phyloP scores from a whole-genome alignment of 2,329 filamentous ascomycete genomes.

The Didymella glomerata region DNA sequence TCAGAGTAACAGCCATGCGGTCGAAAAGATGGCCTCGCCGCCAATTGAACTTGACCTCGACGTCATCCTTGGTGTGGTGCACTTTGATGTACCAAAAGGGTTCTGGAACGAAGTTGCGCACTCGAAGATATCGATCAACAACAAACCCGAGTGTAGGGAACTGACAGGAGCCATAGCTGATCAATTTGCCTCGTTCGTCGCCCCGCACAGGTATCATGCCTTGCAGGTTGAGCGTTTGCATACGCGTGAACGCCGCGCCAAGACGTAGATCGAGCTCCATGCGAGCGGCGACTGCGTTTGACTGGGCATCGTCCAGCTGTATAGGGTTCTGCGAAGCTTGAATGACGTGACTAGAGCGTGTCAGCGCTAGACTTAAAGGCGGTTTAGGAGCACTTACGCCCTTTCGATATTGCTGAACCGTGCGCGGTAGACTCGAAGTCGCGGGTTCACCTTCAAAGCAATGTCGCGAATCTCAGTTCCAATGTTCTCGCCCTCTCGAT shows the following conservation, averaged over 20 bases:
- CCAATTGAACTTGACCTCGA: conserved; percentile 87
- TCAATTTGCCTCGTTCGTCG: conserved; percentile 65
- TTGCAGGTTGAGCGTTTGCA: conserved; percentile 82
- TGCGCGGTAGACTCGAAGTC: conserved; percentile 82
- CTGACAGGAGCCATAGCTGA: conserved; percentile 96
- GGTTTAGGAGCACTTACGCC: conserved; percentile 65
- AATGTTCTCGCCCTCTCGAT: conserved; percentile 96
- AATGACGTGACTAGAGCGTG: conserved; percentile 75
- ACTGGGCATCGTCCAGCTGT: conserved; percentile 82
- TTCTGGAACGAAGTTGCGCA: conserved; percentile 92
- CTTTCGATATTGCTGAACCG: conserved; percentile 95
- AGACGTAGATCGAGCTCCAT: conserved; percentile 93
- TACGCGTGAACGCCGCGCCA: conserved; percentile 89
- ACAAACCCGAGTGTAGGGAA: conserved; percentile 97
- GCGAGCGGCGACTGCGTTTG: conserved; percentile 84
- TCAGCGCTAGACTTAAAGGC: background rate
- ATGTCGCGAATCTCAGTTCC: conserved; percentile 88
- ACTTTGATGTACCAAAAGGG: conserved; percentile 93
- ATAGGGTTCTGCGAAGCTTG: conserved; percentile 80
- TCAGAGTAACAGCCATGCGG: conserved; percentile 77
- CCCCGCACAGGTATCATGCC: conserved; percentile 71
- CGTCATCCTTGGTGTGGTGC: conserved; percentile 76
- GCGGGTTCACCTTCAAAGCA: conserved; percentile 75
- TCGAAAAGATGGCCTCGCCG: conserved; percentile 85
- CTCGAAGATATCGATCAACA: conserved; percentile 92